phyloP scores from a whole-genome alignment of 208 protist species.

The Leishmania tarentolae region DNA sequence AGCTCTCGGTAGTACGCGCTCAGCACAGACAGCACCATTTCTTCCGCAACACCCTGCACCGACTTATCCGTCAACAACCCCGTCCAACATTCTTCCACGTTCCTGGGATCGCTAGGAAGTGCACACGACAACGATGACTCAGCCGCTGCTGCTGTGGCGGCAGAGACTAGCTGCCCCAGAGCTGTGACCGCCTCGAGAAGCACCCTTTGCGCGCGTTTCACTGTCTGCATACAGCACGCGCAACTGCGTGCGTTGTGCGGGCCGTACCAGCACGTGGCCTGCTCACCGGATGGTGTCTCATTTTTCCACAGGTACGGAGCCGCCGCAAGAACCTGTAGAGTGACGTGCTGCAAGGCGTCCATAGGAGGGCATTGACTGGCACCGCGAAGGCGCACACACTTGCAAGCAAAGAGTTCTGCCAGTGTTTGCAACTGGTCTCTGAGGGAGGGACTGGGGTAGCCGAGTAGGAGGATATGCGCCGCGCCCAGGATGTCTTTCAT shows the following conservation, averaged over 20 bases:
- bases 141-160: not conserved
- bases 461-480: slow-evolving; percentile 38
- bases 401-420: slow-evolving; percentile 20
- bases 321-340: slow-evolving; percentile 9
- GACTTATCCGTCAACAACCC: slow-evolving; percentile 24
- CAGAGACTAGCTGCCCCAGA: slow-evolving; percentile 10
- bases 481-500: slow-evolving; percentile 39
- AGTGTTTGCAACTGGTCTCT: slow-evolving; percentile 14
- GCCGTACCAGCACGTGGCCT: slow-evolving; percentile 18
- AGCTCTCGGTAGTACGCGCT: slow-evolving; percentile 13
- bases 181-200: slow-evolving; percentile 14
- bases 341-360: slow-evolving; percentile 2
- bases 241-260: not conserved
- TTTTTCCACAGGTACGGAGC: slow-evolving; percentile 17
- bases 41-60: slow-evolving; percentile 16
- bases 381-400: slow-evolving; percentile 7
- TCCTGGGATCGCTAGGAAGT: not conserved
- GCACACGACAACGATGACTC: not conserved
- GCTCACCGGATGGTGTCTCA: slow-evolving; percentile 1
- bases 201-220: slow-evolving; percentile 2
- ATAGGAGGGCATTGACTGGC: slow-evolving; percentile 5
- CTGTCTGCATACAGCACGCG: slow-evolving; percentile 5
- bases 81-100: slow-evolving; percentile 18
- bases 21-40: slow-evolving; percentile 17
- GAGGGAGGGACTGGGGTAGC: slow-evolving; percentile 33